Evolutionary conservation across 352 stramenopile species (phyloP).

Genomic region (Phytopythium boreale): DNA sequence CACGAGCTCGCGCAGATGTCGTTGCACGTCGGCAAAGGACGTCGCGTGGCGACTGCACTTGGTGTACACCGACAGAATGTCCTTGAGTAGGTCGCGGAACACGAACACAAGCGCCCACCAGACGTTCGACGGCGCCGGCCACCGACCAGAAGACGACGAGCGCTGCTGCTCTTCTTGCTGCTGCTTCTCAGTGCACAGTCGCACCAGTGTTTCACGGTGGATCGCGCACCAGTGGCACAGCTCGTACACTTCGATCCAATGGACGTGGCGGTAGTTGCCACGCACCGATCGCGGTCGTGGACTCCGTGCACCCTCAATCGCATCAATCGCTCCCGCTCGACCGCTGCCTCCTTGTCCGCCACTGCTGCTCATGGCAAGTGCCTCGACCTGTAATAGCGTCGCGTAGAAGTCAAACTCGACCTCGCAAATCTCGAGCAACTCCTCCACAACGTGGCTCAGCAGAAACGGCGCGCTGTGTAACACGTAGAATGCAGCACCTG

Average conservation of each 20-base stretch:
- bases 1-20: conserved; percentile 39
- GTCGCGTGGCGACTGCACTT: conserved; percentile 25
- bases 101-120: conserved; percentile 49
- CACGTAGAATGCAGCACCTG: conserved; percentile 32
- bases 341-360: not conserved
- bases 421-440: conserved; percentile 39
- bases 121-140: conserved; percentile 21
- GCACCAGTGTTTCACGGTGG: conserved; percentile 37
- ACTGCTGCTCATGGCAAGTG: conserved; percentile 12
- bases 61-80: conserved; percentile 27
- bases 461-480: conserved; percentile 39
- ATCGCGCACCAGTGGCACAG: conserved; percentile 43
- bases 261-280: not conserved
- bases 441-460: conserved; percentile 39
- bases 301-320: not conserved
- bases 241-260: conserved; percentile 39
- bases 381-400: conserved; percentile 32
- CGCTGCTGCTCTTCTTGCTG: not conserved
- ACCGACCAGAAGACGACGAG: conserved; percentile 12
- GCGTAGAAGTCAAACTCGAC: conserved; percentile 33
- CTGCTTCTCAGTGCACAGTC: conserved; percentile 1
- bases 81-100: conserved; percentile 45
- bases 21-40: conserved; percentile 38
- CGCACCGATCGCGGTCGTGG: conserved; percentile 6
- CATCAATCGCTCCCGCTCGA: conserved; percentile 6